phyloP scores from a whole-genome alignment of 2,329 filamentous ascomycete species.

The Exophiala alcalophila region DNA sequence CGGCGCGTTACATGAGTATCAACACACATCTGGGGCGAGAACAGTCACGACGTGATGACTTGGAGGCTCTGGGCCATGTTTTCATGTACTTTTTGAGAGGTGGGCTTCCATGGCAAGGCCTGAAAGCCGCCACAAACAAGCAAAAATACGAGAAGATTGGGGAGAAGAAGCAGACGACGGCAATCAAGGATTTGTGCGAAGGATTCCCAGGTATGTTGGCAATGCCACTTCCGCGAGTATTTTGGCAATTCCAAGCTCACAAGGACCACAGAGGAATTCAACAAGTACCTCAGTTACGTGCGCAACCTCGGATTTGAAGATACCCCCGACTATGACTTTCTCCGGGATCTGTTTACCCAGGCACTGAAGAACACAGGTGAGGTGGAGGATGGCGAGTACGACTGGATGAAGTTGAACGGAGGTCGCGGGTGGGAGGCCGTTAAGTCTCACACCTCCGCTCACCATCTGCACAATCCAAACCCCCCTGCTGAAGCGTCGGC shows the following conservation, averaged over 20 bases:
- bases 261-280: slow-evolving; percentile 72
- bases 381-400: slow-evolving; percentile 96
- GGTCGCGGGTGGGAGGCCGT: slow-evolving; percentile 87
- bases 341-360: slow-evolving; percentile 93
- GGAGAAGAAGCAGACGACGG: slow-evolving; percentile 98
- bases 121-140: slow-evolving; percentile 72
- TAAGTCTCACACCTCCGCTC: slow-evolving; percentile 66
- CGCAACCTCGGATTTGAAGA: slow-evolving; percentile 98
- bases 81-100: slow-evolving; percentile 69
- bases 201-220: slow-evolving; percentile 69
- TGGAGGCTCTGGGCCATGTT: slow-evolving; percentile 75
- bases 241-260: slow-evolving; percentile 32
- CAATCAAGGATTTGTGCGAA: slow-evolving; percentile 94
- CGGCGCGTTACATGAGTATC: slow-evolving; percentile 98
- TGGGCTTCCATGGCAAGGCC: slow-evolving; percentile 65
- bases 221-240: neutral
- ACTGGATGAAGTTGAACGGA: slow-evolving; percentile 99
- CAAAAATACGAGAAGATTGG: slow-evolving; percentile 99
- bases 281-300: slow-evolving; percentile 95
- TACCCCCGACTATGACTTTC: slow-evolving; percentile 96
- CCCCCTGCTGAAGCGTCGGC: slow-evolving; percentile 75
- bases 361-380: slow-evolving; percentile 91
- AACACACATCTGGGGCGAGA: slow-evolving; percentile 97
- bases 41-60: slow-evolving; percentile 90
- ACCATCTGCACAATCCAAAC: slow-evolving; percentile 76